Percentiles rank a stretch among this genome's conserved stretches.
Evolutionary conservation across 805 yeast genomes (phyloP).

Genomic region (Kodamaea laetipori): DNA sequence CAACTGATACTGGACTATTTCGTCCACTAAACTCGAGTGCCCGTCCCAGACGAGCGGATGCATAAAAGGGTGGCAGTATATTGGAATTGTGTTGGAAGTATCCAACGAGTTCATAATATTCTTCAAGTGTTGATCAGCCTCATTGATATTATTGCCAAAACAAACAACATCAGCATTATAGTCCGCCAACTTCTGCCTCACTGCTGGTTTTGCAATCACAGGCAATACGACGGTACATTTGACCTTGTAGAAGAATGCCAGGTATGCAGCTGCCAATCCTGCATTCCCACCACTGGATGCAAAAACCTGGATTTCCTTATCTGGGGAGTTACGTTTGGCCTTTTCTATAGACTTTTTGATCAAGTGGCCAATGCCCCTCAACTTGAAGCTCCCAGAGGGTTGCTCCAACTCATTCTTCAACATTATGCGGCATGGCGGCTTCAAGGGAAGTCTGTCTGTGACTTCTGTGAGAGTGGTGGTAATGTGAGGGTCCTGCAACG

Average conservation of each 20-base stretch:
- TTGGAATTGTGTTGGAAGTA: conserved; percentile 28
- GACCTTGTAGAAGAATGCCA: conserved; percentile 38
- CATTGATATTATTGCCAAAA: conserved; percentile 49
- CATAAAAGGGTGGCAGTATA: conserved; percentile 60
- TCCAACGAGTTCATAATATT: conserved; percentile 23
- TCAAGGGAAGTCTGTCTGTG: conserved; percentile 27
- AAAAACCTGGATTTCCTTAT: conserved; percentile 41
- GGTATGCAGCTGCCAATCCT: conserved; percentile 55
- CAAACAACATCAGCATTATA: conserved; percentile 55
- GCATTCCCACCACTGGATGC: conserved; percentile 62
- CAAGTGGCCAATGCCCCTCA: conserved; percentile 55
- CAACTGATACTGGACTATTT: conserved; percentile 34
- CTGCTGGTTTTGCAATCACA: conserved; percentile 44
- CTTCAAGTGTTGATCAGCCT: conserved; percentile 50
- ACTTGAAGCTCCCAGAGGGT: conserved; percentile 60
- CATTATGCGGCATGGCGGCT: conserved; percentile 41
- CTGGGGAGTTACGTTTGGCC: conserved; percentile 23
- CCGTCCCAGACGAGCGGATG: conserved; percentile 57
- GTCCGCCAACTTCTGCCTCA: conserved; percentile 45
- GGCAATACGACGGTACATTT: conserved; percentile 69
- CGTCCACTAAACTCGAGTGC: conserved; percentile 51
- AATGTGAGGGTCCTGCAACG: conserved; percentile 24
- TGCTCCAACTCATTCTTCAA: conserved; percentile 55
- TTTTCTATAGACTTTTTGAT: conserved; percentile 35
- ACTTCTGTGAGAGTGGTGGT: conserved; percentile 44